Evolutionary conservation across 2,329 filamentous ascomycete species (phyloP), one percentile per base, ranked within the genome.

Genomic region (Cercospora zeae-maydis): DNA sequence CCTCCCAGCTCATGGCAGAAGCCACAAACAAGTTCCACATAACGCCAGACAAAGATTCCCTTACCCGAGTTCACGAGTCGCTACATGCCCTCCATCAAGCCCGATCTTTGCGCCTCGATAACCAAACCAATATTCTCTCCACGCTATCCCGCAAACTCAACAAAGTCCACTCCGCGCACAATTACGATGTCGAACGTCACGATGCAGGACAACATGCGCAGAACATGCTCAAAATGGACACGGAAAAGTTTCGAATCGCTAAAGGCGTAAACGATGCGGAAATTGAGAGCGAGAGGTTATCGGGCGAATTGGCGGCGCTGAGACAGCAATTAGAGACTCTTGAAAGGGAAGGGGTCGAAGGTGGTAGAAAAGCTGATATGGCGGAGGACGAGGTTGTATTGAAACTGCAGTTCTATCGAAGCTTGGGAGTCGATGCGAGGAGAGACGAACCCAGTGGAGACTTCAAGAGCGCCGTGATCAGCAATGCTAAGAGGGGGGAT

Each of bases 1-100:
- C 62, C 67, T 52, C 66, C 62, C 39, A 47, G 42, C 89, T 97
- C 74, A 96, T 99, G 79, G 85, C 88, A 75, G 90, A 96, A 80
- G 96, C 93, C 45, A 89, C 96, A 73, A 84, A 88, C 72, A 96
- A 97, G 83, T 99, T 99, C 86, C 95, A 96, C 81, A 96, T 93
- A 73, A 83, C 86, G 19, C 91, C 91, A 10, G 95, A 99, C 82
- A 95, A 92, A 74, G 82, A 87, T 68, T 90, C 91, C 21, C 86
- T 98, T 19, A 82, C 88, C 19, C 92, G 95, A 74, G 89, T 98
- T 75, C 86, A 87, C 76, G 91, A 93, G 75, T 93, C 91, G 0
- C 84, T 97, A 58, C 85, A 87, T 8, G 90, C 90, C 0, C 87
- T 99, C n/a, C 86, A 91, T 70, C 87, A 92, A 74, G 90, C 92